Evolutionary conservation across 805 yeast species (phyloP).

Genomic region (Suhomyces vadensis): DNA sequence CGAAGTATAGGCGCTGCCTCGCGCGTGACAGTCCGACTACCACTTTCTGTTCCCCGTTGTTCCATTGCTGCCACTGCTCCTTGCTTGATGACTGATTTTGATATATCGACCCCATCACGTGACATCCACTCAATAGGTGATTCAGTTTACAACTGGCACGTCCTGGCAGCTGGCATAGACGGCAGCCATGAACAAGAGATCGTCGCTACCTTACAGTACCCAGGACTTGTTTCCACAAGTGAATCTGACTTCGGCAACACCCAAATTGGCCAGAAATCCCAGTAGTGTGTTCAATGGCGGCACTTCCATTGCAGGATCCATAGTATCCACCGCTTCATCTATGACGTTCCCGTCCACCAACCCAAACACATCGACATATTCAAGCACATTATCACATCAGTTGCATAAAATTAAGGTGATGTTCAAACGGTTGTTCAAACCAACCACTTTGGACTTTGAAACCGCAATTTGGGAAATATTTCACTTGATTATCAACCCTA

Average conservation of each 20-base stretch:
- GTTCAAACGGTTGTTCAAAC: conserved; percentile 50
- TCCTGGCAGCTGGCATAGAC: not conserved
- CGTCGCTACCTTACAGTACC: conserved; percentile 43
- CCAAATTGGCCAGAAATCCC: conserved; percentile 1
- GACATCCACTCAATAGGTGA: no score
- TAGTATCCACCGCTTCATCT: not conserved
- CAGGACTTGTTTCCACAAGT: conserved; percentile 43
- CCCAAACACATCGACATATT: not conserved
- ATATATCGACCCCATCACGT: not conserved
- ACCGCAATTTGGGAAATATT: conserved; percentile 91
- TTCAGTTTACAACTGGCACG: no score
- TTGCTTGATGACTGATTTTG: conserved; percentile 1
- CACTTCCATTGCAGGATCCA: conserved; percentile 1
- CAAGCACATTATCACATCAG: not conserved
- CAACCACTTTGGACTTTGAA: conserved; percentile 85
- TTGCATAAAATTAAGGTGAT: conserved; percentile 14
- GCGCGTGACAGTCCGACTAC: not conserved
- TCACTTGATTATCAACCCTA: conserved; percentile 70
- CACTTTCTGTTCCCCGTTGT: not conserved
- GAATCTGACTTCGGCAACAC: conserved; percentile 8
- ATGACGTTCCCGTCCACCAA: not conserved
- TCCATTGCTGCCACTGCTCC: not conserved
- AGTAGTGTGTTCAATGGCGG: not conserved
- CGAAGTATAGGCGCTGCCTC: conserved; percentile 9
- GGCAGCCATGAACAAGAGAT: conserved; percentile 23